These are phyloP conservation scores for Cymbidium sinense DNA, from an alignment of 106 monocot species.

Conservation along the genomic window DNA sequence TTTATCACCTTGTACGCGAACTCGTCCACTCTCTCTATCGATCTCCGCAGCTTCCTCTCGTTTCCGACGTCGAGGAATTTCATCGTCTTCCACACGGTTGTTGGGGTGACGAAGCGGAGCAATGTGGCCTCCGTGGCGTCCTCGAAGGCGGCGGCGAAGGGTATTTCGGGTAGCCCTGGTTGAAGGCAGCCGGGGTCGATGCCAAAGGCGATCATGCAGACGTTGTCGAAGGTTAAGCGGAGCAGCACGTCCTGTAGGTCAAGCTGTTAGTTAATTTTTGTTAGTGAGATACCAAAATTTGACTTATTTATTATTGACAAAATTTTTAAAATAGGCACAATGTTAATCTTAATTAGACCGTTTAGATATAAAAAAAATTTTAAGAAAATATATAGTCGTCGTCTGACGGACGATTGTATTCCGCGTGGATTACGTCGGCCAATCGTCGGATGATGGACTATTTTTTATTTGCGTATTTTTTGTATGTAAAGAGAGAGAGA, in stretches of 20 bases:
- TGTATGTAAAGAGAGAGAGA: too few relatives aligned
- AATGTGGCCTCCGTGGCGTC: constrained; percentile 85
- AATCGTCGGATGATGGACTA: too few relatives aligned
- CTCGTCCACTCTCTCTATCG: constrained; percentile 48
- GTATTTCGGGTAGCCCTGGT: constrained; percentile 70
- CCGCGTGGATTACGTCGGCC: too few relatives aligned
- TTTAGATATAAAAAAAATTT: too few relatives aligned
- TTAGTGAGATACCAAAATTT: too few relatives aligned
- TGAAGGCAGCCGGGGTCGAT: constrained; percentile 80
- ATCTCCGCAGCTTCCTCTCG: constrained; percentile 44
- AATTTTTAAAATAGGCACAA: too few relatives aligned
- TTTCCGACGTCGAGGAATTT: constrained; percentile 36
- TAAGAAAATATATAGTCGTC: too few relatives aligned
- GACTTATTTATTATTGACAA: too few relatives aligned
- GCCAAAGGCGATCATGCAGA: constrained; percentile 95
- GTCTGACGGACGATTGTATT: too few relatives aligned
- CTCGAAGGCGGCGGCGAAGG: constrained; percentile 88
- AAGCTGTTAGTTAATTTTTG: neutral
- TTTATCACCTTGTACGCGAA: constrained; percentile 78
- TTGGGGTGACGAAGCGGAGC: constrained; percentile 71
- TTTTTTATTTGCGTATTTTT: too few relatives aligned
- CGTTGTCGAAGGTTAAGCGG: constrained; percentile 94
- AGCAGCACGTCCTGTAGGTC: constrained; percentile 66
- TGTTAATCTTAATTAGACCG: too few relatives aligned
- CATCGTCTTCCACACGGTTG: constrained; percentile 55